Base-by-base conservation (phyloP, 2,329 filamentous ascomycete genomes). In the Colletotrichum shisoi region DNA sequence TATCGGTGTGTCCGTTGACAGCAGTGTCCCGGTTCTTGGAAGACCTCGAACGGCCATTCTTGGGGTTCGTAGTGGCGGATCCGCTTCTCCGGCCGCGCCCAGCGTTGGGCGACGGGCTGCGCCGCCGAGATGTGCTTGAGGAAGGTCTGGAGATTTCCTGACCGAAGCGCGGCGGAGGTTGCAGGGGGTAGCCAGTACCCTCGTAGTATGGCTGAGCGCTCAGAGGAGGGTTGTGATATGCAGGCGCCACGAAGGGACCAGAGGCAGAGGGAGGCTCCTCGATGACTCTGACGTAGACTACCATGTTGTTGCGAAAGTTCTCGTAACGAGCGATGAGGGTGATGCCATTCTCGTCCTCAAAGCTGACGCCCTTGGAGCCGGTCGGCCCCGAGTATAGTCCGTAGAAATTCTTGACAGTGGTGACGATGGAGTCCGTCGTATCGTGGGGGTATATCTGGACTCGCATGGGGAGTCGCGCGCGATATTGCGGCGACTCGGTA, bases 401-500 rank as follows among this genome's bases (percentile, higher is more conserved):
- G 77, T 97, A 98, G 82, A 98, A 98, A 83, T 97, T 98, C 85
- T 97, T 98, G 75, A 98, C 94, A 1, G 95, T 98, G 15, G 93
- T 95, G 71, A 98, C 92, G 80, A 99, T 99, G 42, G 94, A 97
- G 76, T 98, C 94, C 24, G 94, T 98, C 59, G 92, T 94, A 82
- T 99, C 95, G 79, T 98, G 94, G 53, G 92, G 92, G 75, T 91
- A 97, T 72, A 99, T 97, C 75, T 96, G 91, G 61, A 94, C 91
- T 74, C 91, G 85, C 87, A 94, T 89, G n/a, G 91, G 91, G 71
- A 94, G 83, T 75, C 91, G 89, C 79, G 90, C 91, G 73, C 88
- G 87, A 73, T 87, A 87, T 75, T 90, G 86, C 68, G 88, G 87
- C 39, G 86, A 85, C 72, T 91, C 86, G 61, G 85, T 83, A 73